Evolutionary conservation across 805 yeast species (phyloP), one percentile per base, ranked within the genome.

Genomic region (Metschnikowia borealis): DNA sequence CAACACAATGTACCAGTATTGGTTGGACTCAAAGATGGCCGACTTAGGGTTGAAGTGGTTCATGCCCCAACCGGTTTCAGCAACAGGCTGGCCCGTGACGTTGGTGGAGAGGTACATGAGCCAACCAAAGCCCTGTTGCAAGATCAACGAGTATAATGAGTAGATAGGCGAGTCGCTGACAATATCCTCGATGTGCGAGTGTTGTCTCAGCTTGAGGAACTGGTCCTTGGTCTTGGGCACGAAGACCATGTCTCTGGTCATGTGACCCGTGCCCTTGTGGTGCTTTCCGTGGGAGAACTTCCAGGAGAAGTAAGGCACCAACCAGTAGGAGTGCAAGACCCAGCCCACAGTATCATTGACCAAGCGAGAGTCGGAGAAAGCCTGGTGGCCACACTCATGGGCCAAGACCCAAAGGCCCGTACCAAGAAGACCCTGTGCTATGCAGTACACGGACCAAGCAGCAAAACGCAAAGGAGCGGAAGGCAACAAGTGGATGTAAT

Each of bases 371-470:
- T 85, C 87, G 37, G 85, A 77, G 68, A 89, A 89, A 20, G 96
- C 96, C 59, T 82, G 85, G 67, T 88, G 96, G 53, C 96, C 96
- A 75, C 96, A 88, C 69, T 88, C 96, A 69, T 88, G 96, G 47
- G 95, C 94, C 71, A 88, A 64, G 45, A 88, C 85, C 96, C 96
- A 88, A 44, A 84, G 48, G 43, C 96, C 96, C 31, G 90, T 84
- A 51, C 84, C 83, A 53, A 85, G 80, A 49, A 87, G 70, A 29
- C 92, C 89, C 59, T 81, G 80, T 41, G 70, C 62, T 48, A 76
- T 62, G 17, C 81, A 67, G 62, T 85, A 83, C 15, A 64, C 67
- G 37, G 74, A 56, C 92, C 94, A 87, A 44, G 80, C 78, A 6
- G 70, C 64, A 51, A 78, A 77, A 55, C 94, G 77, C 6, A 75